These are phyloP conservation scores for Pythium dissimile DNA, from an alignment of 352 stramenopile genomes.

Conservation along the genomic window DNA sequence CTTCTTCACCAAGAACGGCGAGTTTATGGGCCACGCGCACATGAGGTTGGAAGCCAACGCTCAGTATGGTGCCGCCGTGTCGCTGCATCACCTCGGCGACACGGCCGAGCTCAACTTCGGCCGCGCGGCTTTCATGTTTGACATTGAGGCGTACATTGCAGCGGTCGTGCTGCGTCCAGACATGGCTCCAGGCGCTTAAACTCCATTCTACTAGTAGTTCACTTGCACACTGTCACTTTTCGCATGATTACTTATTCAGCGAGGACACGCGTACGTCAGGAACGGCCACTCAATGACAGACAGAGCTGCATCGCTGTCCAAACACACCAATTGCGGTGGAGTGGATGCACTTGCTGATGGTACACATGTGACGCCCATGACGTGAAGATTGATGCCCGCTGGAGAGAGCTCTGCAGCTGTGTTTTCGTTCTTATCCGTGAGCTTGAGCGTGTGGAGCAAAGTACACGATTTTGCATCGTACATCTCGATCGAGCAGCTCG, in stretches of 20 bases:
- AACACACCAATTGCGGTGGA: conserved; percentile 30
- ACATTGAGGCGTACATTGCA: conserved; percentile 24
- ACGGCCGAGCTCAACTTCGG: conserved; percentile 35
- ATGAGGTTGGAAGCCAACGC: conserved; percentile 3
- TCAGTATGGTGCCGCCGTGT: conserved; percentile 28
- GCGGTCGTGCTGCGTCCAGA: neutral
- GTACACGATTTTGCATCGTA: conserved; percentile 38
- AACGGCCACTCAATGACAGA: conserved; percentile 46
- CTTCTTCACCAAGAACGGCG: conserved; percentile 37
- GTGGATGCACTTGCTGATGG: neutral
- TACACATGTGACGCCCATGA: conserved; percentile 15
- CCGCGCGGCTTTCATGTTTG: conserved; percentile 27
- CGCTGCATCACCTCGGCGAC: conserved; percentile 32
- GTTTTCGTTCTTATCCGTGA: conserved; percentile 3
- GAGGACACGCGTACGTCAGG: conserved; percentile 23
- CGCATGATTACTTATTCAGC: neutral
- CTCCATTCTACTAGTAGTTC: too few relatives aligned
- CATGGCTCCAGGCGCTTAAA: neutral
- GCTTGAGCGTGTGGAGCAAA: conserved; percentile 42
- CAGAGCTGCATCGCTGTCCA: conserved; percentile 41
- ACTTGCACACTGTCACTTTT: neutral
- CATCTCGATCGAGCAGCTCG: conserved; percentile 38
- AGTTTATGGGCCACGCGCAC: conserved; percentile 20
- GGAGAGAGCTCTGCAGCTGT: neutral
- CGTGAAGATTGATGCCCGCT: neutral